phyloP scores from a whole-genome alignment of 2,329 filamentous ascomycete species.

The Colletotrichum sp. region DNA sequence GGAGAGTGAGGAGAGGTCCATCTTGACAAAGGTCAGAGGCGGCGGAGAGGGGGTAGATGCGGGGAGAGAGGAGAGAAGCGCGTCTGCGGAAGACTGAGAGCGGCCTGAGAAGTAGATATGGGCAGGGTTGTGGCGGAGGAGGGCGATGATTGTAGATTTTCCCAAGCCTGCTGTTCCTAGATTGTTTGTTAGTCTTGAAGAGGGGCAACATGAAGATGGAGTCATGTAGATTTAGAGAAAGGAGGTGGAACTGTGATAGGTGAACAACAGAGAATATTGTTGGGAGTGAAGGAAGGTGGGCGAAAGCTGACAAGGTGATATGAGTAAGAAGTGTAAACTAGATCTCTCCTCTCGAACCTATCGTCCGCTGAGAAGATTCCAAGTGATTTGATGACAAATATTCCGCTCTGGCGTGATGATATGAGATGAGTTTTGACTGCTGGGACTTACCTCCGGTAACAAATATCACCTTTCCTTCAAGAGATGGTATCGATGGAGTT shows the following conservation, averaged over 20 bases:
- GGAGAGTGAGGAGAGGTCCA: slow-evolving; percentile 55
- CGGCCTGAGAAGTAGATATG: slow-evolving; percentile 62
- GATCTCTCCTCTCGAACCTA: neutral
- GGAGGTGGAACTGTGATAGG: neutral
- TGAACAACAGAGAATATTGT: accelerated
- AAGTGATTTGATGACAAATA: too few species aligned
- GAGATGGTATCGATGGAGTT: slow-evolving; percentile 36
- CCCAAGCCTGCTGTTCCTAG: slow-evolving; percentile 17
- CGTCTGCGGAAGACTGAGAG: slow-evolving; percentile 43
- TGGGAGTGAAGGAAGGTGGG: neutral
- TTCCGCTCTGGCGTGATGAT: too few species aligned
- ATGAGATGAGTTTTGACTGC: too few species aligned
- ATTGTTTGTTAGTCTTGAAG: neutral
- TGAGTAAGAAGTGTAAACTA: accelerated
- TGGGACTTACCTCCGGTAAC: slow-evolving; percentile 50
- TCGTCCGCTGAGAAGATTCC: neutral
- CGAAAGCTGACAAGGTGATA: neutral
- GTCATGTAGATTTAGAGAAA: neutral
- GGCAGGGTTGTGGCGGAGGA: slow-evolving; percentile 44
- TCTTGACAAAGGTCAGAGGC: slow-evolving; percentile 37
- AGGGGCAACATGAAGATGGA: too few species aligned
- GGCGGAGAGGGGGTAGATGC: neutral
- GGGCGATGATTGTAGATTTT: slow-evolving; percentile 4
- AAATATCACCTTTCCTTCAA: slow-evolving; percentile 53
- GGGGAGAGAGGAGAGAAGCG: slow-evolving; percentile 30